Percentiles rank a stretch among this genome's conserved stretches.
Evolutionary conservation across 2,329 filamentous ascomycete genomes (phyloP).

Genomic region (Cladosporium halotolerans): DNA sequence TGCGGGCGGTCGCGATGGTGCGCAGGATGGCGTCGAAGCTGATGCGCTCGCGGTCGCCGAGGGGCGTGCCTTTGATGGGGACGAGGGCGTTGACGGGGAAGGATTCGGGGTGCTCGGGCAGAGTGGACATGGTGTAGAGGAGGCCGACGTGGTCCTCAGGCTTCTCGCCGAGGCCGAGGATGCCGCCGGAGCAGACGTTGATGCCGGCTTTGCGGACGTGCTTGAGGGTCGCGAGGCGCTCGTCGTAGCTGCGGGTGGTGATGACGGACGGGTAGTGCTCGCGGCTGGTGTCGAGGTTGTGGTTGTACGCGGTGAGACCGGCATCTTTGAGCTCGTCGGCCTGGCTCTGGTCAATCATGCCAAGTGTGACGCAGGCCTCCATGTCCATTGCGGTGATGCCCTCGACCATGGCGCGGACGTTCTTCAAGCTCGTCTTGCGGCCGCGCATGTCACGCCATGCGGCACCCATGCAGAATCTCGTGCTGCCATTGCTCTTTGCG

Average conservation of each 20-base stretch:
- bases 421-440: conserved; percentile 73
- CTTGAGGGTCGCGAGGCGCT: conserved; percentile 70
- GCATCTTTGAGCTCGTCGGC: conserved; percentile 76
- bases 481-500: conserved; percentile 78
- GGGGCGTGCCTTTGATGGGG: conserved; percentile 81
- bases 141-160: conserved; percentile 74
- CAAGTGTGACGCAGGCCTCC: conserved; percentile 89
- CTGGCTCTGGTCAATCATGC: conserved; percentile 68
- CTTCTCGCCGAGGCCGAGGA: conserved; percentile 76
- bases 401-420: conserved; percentile 79
- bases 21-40: conserved; percentile 72
- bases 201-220: conserved; percentile 81
- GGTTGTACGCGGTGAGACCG: conserved; percentile 86
- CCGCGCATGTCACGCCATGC: conserved; percentile 93
- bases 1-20: conserved; percentile 74
- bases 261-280: conserved; percentile 86
- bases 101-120: conserved; percentile 78
- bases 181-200: conserved; percentile 85
- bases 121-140: conserved; percentile 72
- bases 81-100: conserved; percentile 90
- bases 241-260: conserved; percentile 79
- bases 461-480: conserved; percentile 90
- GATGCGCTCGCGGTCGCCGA: conserved; percentile 65
- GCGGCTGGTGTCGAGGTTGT: conserved; percentile 85
- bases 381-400: conserved; percentile 76